Conservation (phyloP, 2,329 filamentous ascomycete species). For the Penicillium sp. region DNA sequence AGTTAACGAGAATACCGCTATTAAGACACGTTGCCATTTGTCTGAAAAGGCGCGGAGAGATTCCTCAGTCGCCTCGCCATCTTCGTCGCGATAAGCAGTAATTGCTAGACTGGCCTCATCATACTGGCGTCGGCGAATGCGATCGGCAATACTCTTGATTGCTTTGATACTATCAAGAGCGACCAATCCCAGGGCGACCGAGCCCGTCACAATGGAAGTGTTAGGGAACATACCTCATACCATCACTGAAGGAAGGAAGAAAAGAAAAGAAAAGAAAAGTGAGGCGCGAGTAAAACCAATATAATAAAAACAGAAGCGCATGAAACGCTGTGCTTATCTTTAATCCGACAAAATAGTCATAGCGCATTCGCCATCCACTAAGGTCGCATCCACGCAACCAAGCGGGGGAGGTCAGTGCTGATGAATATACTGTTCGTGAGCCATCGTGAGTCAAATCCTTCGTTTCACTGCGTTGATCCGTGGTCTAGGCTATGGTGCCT, state of each 20-base stretch:
- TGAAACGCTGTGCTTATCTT: background rate
- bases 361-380: background rate
- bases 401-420: background rate
- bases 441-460: slow-evolving; percentile 1
- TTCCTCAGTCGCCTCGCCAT: slow-evolving; percentile 68
- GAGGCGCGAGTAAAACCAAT: too few species aligned
- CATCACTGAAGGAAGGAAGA: background rate
- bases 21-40: slow-evolving; percentile 55
- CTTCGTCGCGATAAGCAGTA: slow-evolving; percentile 65
- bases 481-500: background rate
- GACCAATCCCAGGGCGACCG: slow-evolving; percentile 27
- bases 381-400: slow-evolving; percentile 2
- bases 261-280: background rate
- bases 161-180: slow-evolving; percentile 29
- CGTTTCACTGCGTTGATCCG: background rate
- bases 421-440: background rate
- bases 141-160: slow-evolving; percentile 19
- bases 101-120: slow-evolving; percentile 24
- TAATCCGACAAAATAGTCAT: background rate
- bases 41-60: slow-evolving; percentile 64
- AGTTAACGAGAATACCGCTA: slow-evolving; percentile 55
- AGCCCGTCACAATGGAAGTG: slow-evolving; percentile 19
- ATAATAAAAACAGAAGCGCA: background rate
- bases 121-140: slow-evolving; percentile 15
- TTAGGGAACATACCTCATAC: slow-evolving; percentile 25